Conservation (phyloP, 2,329 filamentous ascomycete genomes). For the Diatrype stigma region DNA sequence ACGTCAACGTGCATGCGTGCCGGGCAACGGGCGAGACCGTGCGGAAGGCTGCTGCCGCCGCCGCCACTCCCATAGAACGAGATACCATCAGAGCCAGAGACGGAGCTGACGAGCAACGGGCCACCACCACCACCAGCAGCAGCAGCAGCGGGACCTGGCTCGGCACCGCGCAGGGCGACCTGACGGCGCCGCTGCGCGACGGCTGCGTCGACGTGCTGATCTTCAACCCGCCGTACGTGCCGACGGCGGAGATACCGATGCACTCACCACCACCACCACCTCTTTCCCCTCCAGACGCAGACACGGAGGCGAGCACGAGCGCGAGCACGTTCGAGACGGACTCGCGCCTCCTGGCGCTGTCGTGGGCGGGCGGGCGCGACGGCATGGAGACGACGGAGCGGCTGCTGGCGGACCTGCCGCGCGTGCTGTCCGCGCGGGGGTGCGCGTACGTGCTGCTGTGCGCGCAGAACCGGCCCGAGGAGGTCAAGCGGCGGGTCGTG, state of each 20-base stretch:
- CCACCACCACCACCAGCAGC: too few species aligned
- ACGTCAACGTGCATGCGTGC: constrained; percentile 84
- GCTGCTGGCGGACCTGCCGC: constrained; percentile 66
- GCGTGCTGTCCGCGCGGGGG: constrained; percentile 60
- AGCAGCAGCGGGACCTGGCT: constrained; percentile 47
- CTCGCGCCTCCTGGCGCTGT: constrained; percentile 76
- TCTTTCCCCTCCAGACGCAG: too few species aligned
- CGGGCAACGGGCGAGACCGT: constrained; percentile 69
- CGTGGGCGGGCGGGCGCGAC: constrained; percentile 83
- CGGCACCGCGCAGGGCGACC: constrained; percentile 65
- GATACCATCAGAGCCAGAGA: too few species aligned
- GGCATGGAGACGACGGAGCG: constrained; percentile 93
- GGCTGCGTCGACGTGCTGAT: constrained; percentile 74
- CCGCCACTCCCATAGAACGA: constrained; percentile 8
- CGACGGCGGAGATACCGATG: constrained; percentile 69
- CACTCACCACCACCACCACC: too few species aligned
- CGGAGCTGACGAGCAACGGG: too few species aligned
- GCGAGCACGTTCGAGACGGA: constrained; percentile 71
- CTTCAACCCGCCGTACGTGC: constrained; percentile 97
- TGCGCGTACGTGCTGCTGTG: constrained; percentile 89
- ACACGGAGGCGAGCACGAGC: too few species aligned
- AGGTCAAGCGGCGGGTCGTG: constrained; percentile 61
- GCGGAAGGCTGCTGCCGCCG: constrained; percentile 35
- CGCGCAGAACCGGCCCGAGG: constrained; percentile 79
- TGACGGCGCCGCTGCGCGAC: constrained; percentile 57